Base-by-base conservation (phyloP, 2,329 filamentous ascomycete genomes). In the Nemania sp. region DNA sequence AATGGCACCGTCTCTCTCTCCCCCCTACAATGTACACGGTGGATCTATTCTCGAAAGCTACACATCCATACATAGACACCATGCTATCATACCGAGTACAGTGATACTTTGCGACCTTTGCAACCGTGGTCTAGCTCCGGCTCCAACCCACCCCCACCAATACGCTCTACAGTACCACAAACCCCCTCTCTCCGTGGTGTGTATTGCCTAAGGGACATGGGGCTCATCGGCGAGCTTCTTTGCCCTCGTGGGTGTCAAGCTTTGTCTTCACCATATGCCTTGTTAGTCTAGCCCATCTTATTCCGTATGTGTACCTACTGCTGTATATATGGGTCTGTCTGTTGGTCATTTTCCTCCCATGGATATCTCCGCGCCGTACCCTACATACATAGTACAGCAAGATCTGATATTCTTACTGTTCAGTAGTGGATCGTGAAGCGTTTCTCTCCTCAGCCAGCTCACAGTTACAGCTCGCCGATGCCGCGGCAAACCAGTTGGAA, bases 381-480 rank as follows among this genome's bases (percentile, higher is more conserved):
- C 53, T 51, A 59, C 49, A 66, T n/a, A n/a, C n/a, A n/a, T n/a
- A n/a, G n/a, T n/a, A 20, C 11, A 24, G 26, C 20, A 45, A 45
- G 45, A n/a, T 35, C 32, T 35, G 32, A 52, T 27, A 43, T 66
- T 62, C 62, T 68, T 68, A 68, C 66, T 68, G 66, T 68, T 66
- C 66, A 15, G 26, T 13, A 55, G 66, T 68, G 66, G 66, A 56
- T 45, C 52, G 20, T 38, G 43, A 57, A 66, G 22, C 24, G 52
- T 52, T 32, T 22, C 55, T 51, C 24, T 24, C 29, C 52, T 54
- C 56, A 56, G 51, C 51, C 53, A 51, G 60, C 63, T 55, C 63
- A 29, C 29, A 35, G 54, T 54, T 55, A 26, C 22, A 32, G 38
- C 41, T 55, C 20, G 24, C 54, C 18, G 47, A 49, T 41, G 15